Base-by-base conservation (phyloP, 2,329 filamentous ascomycete genomes). In the Aspergillus novoparasiticus region DNA sequence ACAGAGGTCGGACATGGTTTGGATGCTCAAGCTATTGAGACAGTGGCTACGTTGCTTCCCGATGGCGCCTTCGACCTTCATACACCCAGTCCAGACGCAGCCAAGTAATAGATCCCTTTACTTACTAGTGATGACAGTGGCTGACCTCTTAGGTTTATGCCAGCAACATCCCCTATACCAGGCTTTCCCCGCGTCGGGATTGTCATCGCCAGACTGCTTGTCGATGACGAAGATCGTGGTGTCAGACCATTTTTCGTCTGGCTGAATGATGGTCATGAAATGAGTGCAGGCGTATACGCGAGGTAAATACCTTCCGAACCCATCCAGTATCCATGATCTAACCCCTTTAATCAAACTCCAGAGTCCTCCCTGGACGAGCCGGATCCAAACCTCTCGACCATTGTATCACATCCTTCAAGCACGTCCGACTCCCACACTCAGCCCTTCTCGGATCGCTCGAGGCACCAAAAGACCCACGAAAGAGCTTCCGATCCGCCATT, bases 1-100 rank as follows among this genome's bases (percentile, higher is more conserved):
- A 80, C 77, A 0, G 78, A 81, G 60, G 59, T 78, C 8, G 76
- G 76, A 2, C 78, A 79, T 57, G 78, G 78, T 2, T 69, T 79
- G 6, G 78, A 80, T 63, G 76, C 77, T 1, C 66, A 70, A 3
- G 78, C 79, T 28, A 41, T 81, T 4, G 74, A 80, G 59, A 80
- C 78, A 1, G 77, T 70, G 0, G 78, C 77, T 6, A 78, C 73
- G 1, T 60, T 74, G 12, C 66, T 73, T 4, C 48, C 71, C 0
- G 73, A 79, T 60, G 78, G 76, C 0, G 67, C 65, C 9, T 77
- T 77, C 62, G 66, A 71, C 14, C 64, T 79, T 11, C 69, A 79
- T 51, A 78, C 77, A 0, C 78, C 78, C 1, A 68, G 46, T 3
- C 43, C 64, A 1, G 61, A 62, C 2, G 77, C 76, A 11, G 70